Conservation (phyloP, 805 yeast species). For the Maudiozyma saulgeensis region DNA sequence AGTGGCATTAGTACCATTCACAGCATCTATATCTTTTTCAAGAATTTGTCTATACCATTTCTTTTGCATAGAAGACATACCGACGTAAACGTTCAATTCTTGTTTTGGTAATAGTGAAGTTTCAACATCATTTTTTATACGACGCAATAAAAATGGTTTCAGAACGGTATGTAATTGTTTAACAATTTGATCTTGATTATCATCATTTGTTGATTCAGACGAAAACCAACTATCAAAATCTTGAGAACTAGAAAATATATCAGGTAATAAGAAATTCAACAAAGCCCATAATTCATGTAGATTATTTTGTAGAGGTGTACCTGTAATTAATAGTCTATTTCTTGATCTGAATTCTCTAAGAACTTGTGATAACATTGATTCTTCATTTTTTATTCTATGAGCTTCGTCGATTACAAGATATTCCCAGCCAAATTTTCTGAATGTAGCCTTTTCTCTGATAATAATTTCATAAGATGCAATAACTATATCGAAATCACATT, state of each 20-base stretch:
- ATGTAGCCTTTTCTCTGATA: conserved; percentile 59
- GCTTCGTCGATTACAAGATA: conserved; percentile 74
- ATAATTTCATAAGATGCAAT: conserved; percentile 70
- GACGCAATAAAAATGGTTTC: conserved; percentile 64
- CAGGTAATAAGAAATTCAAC: conserved; percentile 67
- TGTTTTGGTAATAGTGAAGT: conserved; percentile 66
- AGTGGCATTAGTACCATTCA: conserved; percentile 65
- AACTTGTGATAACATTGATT: conserved; percentile 61
- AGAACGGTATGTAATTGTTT: conserved; percentile 66
- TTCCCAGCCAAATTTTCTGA: conserved; percentile 64
- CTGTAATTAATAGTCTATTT: conserved; percentile 65
- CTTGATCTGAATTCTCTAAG: conserved; percentile 62
- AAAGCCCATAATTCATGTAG: conserved; percentile 77
- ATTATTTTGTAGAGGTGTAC: conserved; percentile 77
- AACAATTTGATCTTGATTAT: conserved; percentile 44
- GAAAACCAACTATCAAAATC: conserved; percentile 72
- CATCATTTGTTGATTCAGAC: conserved; percentile 30
- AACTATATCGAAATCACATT: conserved; percentile 64
- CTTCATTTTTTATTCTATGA: conserved; percentile 73
- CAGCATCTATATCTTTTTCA: conserved; percentile 78
- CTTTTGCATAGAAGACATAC: conserved; percentile 69
- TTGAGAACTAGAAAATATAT: conserved; percentile 65
- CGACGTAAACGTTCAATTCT: conserved; percentile 65
- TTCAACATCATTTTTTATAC: conserved; percentile 74
- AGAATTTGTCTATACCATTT: conserved; percentile 68